Evolutionary conservation across 2,329 filamentous ascomycete genomes (phyloP).

Genomic region (Aspergillus pseudotamarii): DNA sequence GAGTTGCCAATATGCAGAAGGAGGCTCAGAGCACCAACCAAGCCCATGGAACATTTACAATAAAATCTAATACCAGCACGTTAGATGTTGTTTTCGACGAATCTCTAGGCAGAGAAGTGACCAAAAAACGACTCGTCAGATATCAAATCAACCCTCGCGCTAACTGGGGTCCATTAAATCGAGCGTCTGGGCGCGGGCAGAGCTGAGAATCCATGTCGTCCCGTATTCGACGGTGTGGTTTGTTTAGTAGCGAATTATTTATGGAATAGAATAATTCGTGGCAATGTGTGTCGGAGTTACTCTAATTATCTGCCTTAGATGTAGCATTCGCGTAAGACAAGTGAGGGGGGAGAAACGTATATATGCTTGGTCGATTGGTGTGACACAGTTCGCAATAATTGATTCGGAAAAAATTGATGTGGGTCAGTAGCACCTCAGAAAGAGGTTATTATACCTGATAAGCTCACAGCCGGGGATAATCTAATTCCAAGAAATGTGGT

Average conservation of each 20-base stretch:
- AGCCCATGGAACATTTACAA: background rate
- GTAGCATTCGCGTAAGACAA: background rate
- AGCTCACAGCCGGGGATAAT: background rate
- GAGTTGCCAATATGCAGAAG: background rate
- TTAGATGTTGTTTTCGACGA: slow-evolving; percentile 78
- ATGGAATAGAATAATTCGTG: background rate
- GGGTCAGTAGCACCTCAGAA: background rate
- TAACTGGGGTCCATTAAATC: slow-evolving; percentile 87
- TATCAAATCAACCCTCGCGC: slow-evolving; percentile 89
- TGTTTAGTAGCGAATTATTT: background rate
- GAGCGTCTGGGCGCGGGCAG: slow-evolving; percentile 34
- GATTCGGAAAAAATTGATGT: background rate
- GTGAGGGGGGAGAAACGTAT: background rate
- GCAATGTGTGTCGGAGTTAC: background rate
- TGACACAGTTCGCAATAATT: background rate
- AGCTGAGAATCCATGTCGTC: background rate
- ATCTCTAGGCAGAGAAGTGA: slow-evolving; percentile 68
- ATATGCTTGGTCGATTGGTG: background rate
- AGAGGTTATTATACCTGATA: background rate
- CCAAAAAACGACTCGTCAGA: slow-evolving; percentile 71
- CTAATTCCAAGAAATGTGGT: background rate
- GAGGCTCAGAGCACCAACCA: slow-evolving; percentile 15
- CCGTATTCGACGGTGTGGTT: background rate
- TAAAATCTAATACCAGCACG: slow-evolving; percentile 27
- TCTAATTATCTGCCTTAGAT: background rate